phyloP scores from a whole-genome alignment of 2,329 filamentous ascomycete genomes.

The Hypoxylon sp. region DNA sequence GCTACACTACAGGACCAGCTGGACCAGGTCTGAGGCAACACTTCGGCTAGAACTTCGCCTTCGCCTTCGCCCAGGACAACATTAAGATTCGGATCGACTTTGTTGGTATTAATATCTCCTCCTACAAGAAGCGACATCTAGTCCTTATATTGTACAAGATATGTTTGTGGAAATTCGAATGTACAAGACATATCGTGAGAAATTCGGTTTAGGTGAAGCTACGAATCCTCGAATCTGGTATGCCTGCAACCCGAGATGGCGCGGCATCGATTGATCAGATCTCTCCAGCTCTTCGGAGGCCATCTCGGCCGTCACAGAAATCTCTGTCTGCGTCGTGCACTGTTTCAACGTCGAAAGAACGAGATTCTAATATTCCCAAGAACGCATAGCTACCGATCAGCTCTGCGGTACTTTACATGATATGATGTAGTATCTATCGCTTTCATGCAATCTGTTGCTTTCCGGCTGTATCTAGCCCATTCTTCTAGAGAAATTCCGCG shows the following conservation, averaged over 20 bases:
- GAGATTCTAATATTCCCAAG: constrained; percentile 42
- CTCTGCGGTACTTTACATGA: constrained; percentile 47
- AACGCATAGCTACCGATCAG: constrained; percentile 45
- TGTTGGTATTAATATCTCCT: constrained; percentile 24
- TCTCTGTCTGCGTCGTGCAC: constrained; percentile 43
- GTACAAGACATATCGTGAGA: neutral
- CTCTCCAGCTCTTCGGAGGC: constrained; percentile 36
- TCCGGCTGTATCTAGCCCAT: constrained; percentile 38
- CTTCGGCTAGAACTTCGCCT: constrained; percentile 26
- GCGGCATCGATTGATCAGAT: constrained; percentile 17
- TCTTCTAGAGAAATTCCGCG: constrained; percentile 43
- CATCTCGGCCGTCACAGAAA: constrained; percentile 49
- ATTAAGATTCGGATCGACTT: constrained; percentile 21
- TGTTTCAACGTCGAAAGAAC: constrained; percentile 41
- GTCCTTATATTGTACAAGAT: neutral
- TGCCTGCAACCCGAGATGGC: constrained; percentile 16
- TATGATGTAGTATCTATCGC: constrained; percentile 43
- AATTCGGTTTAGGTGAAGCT: neutral
- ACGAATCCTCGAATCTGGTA: constrained; percentile 15
- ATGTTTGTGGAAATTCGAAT: neutral
- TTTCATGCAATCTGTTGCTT: constrained; percentile 35
- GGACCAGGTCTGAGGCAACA: constrained; percentile 24
- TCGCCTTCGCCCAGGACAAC: constrained; percentile 14
- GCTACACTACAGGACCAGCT: constrained; percentile 35
- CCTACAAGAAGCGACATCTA: constrained; percentile 2